phyloP scores from a whole-genome alignment of 2,329 filamentous ascomycete genomes.

The Aureobasidium melanogenum region DNA sequence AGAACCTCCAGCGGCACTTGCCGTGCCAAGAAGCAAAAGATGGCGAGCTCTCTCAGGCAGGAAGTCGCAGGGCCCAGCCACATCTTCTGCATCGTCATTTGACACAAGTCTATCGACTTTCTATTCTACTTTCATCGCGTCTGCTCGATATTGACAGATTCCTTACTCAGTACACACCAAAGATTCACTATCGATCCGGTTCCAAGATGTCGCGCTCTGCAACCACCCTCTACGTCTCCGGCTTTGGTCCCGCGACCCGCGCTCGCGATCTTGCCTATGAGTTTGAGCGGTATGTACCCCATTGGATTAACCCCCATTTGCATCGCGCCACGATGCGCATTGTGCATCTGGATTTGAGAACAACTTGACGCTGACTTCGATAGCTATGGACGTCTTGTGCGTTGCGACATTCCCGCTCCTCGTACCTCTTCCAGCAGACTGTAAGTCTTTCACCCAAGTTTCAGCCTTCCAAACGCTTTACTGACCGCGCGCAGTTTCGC shows the following conservation, averaged over 20 bases:
- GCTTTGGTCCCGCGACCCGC: conserved; percentile 97
- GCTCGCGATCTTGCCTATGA: conserved; percentile 99
- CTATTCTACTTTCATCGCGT: neutral
- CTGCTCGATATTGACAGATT: neutral
- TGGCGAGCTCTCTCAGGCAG: neutral
- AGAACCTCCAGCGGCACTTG: neutral
- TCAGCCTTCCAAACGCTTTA: neutral
- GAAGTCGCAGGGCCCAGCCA: neutral
- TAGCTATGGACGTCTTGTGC: conserved; percentile 94
- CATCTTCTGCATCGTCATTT: conserved; percentile 8
- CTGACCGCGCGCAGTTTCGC: conserved; percentile 58
- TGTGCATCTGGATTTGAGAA: neutral
- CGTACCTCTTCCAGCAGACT: conserved; percentile 88
- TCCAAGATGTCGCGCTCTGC: conserved; percentile 68
- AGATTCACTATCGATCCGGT: neutral
- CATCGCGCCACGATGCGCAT: neutral
- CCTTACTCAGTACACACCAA: neutral
- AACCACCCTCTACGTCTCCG: conserved; percentile 94
- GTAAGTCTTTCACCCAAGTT: conserved; percentile 50
- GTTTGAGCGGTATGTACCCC: conserved; percentile 96
- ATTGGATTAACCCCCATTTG: neutral
- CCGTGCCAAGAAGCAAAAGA: conserved; percentile 5
- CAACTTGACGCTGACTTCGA: conserved; percentile 17
- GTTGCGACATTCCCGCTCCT: conserved; percentile 95
- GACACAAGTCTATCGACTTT: conserved; percentile 6